Conservation (phyloP, 805 yeast genomes). For the Kodamaea leandrae region DNA sequence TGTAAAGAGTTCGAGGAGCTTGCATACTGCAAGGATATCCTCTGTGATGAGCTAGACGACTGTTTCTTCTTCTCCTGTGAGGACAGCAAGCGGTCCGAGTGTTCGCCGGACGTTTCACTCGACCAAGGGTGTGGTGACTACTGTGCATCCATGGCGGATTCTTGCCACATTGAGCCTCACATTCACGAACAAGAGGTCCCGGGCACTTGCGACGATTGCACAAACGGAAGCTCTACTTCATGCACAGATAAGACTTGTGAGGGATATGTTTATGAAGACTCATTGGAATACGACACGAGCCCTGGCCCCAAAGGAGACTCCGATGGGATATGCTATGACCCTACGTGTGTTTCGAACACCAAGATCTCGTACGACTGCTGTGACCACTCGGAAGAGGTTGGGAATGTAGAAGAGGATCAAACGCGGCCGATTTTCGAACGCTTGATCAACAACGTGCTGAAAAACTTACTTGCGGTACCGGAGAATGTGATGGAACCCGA, state of each 20-base stretch:
- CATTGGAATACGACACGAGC: not conserved
- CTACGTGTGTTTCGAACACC: conserved; percentile 7
- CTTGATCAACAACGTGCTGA: conserved; percentile 36
- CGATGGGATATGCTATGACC: conserved; percentile 12
- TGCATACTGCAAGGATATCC: conserved; percentile 37
- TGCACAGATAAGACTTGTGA: not conserved
- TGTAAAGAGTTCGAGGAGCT: conserved; percentile 33
- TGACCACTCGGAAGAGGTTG: not conserved
- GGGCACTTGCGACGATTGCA: not conserved
- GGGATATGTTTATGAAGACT: not conserved
- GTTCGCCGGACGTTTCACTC: not conserved
- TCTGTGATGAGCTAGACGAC: conserved; percentile 44
- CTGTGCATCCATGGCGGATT: conserved; percentile 8
- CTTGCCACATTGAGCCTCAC: conserved; percentile 7
- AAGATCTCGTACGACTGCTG: conserved; percentile 9
- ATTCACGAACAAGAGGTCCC: conserved; percentile 1
- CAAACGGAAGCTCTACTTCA: not conserved
- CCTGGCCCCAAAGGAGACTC: conserved; percentile 5
- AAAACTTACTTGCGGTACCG: conserved; percentile 19
- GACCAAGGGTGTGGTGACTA: conserved; percentile 6
- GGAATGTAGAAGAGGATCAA: not conserved
- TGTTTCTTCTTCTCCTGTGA: conserved; percentile 40
- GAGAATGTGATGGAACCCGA: conserved; percentile 7
- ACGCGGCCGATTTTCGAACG: conserved; percentile 34
- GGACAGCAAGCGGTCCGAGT: conserved; percentile 14